These are phyloP conservation scores for Cyclotella kingstonii DNA, from an alignment of 108 stramenopile species.

Conservation along the genomic window DNA sequence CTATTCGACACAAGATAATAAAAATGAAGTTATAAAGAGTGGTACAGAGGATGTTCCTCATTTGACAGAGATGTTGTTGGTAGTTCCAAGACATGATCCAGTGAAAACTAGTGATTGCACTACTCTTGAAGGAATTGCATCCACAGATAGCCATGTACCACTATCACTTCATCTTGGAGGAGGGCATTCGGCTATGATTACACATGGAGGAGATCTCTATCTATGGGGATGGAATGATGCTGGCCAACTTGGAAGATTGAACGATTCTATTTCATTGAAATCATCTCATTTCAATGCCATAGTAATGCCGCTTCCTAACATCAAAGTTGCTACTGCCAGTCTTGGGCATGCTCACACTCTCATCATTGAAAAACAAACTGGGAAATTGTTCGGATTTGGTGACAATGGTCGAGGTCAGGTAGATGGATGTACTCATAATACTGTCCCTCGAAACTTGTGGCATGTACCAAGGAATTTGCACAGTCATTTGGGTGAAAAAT, in stretches of 20 bases:
- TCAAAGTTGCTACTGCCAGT: slow-evolving; percentile 55
- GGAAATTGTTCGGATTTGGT: slow-evolving; percentile 62
- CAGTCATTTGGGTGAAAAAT: slow-evolving; percentile 21
- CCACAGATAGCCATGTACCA: slow-evolving; percentile 16
- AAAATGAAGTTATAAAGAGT: not conserved
- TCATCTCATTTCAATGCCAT: slow-evolving; percentile 22
- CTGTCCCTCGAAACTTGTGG: slow-evolving; percentile 6
- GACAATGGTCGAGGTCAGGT: slow-evolving; percentile 73
- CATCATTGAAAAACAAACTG: slow-evolving; percentile 64
- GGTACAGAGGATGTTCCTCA: slow-evolving; percentile 58
- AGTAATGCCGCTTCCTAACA: slow-evolving; percentile 33
- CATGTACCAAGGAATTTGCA: slow-evolving; percentile 12
- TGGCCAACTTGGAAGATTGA: slow-evolving; percentile 56
- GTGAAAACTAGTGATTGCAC: too few relatives aligned
- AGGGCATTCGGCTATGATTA: slow-evolving; percentile 75
- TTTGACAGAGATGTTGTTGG: slow-evolving; percentile 60
- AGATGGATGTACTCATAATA: not conserved
- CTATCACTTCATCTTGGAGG: slow-evolving; percentile 66
- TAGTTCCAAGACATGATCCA: slow-evolving; percentile 22
- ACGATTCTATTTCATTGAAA: not conserved
- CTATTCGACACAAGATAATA: not conserved
- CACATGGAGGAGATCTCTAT: slow-evolving; percentile 58
- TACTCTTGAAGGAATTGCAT: too few relatives aligned
- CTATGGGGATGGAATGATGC: slow-evolving; percentile 85
- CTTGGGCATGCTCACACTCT: slow-evolving; percentile 79